Evolutionary conservation across 192 early-diverging fungal species (phyloP), one percentile per base, ranked within the genome.

Genomic region (Spizellomyces punctatus): DNA sequence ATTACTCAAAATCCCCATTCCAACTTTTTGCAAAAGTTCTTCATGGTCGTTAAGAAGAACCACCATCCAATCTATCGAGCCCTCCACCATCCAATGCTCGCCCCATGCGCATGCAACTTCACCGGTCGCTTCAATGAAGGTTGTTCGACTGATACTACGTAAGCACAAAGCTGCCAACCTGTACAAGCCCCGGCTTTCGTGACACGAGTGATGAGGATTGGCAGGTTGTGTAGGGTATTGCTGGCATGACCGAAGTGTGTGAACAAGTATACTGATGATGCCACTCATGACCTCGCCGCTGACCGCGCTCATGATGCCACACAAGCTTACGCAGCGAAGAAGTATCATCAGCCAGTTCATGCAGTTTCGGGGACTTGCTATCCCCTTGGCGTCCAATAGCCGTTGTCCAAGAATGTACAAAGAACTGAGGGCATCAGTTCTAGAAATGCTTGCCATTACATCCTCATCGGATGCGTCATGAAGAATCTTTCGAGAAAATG

Each of bases 1-100:
- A 46, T 82, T 82, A 27, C 76, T 71, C 19, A 82, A 67, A 27
- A 83, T 73, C 27, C 82, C 82, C 19, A 83, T 49, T 8, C 67
- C 82, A 46, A 43, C 58, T 63, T 79, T 78, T 69, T 82, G 76
- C 16, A 82, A 49, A 9, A 56, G 49, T 7, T 22, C 9, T 55
- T 79, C 74, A 19, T 78, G 74, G 52, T 83, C 79, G 48, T 81
- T 66, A 43, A 83, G 42, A 17, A 82, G 47, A 5, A 19, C 36
- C 14, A 74, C 36, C 22, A 83, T 59, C 79, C 79, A 83, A 12
- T 74, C 74, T 7, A 83, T 45, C 14, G 78, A 67, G 8, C 68
- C 73, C 42, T 83, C 70, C 45, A 72, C 54, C 8, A 82, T 60
- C 82, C 82, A 83, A 57, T 79, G 76, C 45, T 71, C 66, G 19